phyloP scores from a whole-genome alignment of 2,329 filamentous ascomycete species.

The Fusarium caatingaense region DNA sequence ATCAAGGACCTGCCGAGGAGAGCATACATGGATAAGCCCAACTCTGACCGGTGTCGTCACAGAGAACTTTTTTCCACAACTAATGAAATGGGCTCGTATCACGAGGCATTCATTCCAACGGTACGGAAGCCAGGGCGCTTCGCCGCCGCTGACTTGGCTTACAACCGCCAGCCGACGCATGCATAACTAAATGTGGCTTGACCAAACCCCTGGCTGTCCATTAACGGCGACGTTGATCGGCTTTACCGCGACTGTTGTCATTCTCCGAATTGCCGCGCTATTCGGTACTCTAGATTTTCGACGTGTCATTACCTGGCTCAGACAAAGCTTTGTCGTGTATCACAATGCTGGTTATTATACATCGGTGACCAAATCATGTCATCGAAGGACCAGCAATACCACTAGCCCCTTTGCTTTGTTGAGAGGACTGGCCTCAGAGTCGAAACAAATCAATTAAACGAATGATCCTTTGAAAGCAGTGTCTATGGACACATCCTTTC shows the following conservation, averaged over 20 bases:
- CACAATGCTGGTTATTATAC: slow-evolving; percentile 27
- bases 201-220: slow-evolving; percentile 21
- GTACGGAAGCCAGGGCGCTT: slow-evolving; percentile 33
- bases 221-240: slow-evolving; percentile 16
- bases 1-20: not conserved
- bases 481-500: slow-evolving; percentile 1
- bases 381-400: not conserved
- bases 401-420: not conserved
- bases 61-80: not conserved
- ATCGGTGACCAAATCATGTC: slow-evolving; percentile 4
- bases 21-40: slow-evolving; percentile 11
- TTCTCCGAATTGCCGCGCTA: not conserved
- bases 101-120: slow-evolving; percentile 36
- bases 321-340: slow-evolving; percentile 42
- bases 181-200: slow-evolving; percentile 27
- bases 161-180: slow-evolving; percentile 19
- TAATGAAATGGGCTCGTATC: slow-evolving; percentile 6
- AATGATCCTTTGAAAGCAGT: not conserved
- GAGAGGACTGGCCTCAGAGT: slow-evolving; percentile 22
- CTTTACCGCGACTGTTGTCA: slow-evolving; percentile 9
- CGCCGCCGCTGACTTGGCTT: slow-evolving; percentile 43
- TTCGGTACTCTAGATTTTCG: not conserved
- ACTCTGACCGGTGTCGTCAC: not conserved
- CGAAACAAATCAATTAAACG: slow-evolving; percentile 37
- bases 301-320: slow-evolving; percentile 26